Conservation (phyloP, 2,329 filamentous ascomycete genomes). For the Myriangium duriaei region DNA sequence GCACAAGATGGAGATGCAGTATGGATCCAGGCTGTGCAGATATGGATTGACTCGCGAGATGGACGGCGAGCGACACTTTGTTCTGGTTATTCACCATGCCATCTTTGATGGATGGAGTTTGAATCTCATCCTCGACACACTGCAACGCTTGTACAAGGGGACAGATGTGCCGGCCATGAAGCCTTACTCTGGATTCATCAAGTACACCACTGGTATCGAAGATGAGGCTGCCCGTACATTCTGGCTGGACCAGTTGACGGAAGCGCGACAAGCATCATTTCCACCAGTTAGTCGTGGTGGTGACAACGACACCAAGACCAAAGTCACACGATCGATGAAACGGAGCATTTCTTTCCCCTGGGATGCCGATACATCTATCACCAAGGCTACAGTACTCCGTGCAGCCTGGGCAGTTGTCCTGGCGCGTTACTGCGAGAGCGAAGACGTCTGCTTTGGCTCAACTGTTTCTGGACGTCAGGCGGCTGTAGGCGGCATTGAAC, state of each 20-base stretch:
- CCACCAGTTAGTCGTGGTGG: not conserved
- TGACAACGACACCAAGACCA: not conserved
- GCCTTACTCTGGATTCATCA: conserved; percentile 1
- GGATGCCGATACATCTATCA: not conserved
- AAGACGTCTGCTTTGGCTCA: conserved; percentile 1
- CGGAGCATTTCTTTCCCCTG: not conserved
- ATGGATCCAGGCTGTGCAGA: not conserved
- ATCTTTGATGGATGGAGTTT: conserved; percentile 6
- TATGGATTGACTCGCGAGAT: not conserved
- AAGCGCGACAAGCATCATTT: not conserved
- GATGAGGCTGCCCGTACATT: not conserved
- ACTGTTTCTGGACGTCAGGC: conserved; percentile 2
- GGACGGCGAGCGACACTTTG: not conserved
- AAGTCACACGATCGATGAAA: not conserved
- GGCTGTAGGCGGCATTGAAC: not conserved
- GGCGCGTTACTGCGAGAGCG: not conserved
- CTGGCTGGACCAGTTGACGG: not conserved
- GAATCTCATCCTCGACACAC: not conserved
- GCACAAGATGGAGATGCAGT: not conserved
- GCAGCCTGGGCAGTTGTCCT: conserved; percentile 3
- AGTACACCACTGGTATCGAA: not conserved
- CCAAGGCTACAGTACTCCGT: not conserved
- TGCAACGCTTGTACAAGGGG: not conserved
- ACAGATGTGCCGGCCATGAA: not conserved
- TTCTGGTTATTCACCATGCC: conserved; percentile 3